phyloP scores from a whole-genome alignment of 306 rosid genomes.

The Glycine soja region DNA sequence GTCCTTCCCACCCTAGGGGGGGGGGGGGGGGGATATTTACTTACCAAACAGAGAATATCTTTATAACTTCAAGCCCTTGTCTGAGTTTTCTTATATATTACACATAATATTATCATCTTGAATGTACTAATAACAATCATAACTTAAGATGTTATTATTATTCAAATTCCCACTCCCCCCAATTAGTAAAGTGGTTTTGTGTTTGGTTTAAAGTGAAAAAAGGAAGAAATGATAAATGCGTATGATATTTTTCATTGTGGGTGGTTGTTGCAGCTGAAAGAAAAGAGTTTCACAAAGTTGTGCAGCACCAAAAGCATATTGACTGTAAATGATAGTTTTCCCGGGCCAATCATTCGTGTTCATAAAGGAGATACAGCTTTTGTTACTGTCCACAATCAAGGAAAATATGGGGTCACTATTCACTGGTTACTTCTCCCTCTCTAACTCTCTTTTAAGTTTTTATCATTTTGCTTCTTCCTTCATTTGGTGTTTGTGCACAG shows the following conservation, averaged over 20 bases:
- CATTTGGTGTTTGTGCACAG: not conserved
- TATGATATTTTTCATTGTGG: not conserved
- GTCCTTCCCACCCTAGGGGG: not conserved
- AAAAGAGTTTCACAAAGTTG: slow-evolving; percentile 42
- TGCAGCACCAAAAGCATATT: slow-evolving; percentile 49
- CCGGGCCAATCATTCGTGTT: slow-evolving; percentile 48
- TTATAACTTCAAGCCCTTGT: not conserved
- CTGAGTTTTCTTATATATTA: not conserved
- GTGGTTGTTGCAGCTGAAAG: slow-evolving; percentile 34
- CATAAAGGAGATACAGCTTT: slow-evolving; percentile 42
- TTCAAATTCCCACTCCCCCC: not conserved
- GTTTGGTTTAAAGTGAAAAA: not conserved
- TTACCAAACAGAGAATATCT: not conserved
- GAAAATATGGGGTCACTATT: slow-evolving; percentile 39
- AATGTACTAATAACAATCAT: not conserved
- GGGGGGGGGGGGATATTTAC: not conserved
- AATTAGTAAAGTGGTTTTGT: not conserved
- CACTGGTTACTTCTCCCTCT: slow-evolving; percentile 32
- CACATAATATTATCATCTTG: not conserved
- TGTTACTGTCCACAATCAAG: slow-evolving; percentile 50
- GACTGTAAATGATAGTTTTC: slow-evolving; percentile 50
- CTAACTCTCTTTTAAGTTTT: not conserved
- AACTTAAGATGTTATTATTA: not conserved
- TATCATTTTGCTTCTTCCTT: not conserved
- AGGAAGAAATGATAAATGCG: not conserved